Percentiles rank a stretch among this genome's conserved stretches.
Evolutionary conservation across 2,329 filamentous ascomycete species (phyloP).

Genomic region (Sporothrix euskadiensis): DNA sequence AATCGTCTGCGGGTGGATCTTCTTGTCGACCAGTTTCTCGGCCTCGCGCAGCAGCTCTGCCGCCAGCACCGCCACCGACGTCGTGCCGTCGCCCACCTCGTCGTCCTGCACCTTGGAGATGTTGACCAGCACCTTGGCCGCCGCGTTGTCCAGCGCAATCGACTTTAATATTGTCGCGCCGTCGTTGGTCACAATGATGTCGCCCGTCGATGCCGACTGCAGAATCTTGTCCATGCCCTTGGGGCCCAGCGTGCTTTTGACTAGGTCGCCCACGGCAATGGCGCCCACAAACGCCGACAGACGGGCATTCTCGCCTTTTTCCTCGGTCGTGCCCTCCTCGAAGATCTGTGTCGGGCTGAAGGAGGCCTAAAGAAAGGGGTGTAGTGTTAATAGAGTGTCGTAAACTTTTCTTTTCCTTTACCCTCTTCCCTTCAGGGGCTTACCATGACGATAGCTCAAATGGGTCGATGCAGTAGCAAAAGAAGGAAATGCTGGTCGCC

Average conservation of each 20-base stretch:
- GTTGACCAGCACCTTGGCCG: slow-evolving; percentile 97
- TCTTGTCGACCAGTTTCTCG: slow-evolving; percentile 95
- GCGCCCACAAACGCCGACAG: slow-evolving; percentile 97
- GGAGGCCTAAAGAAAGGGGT: slow-evolving; percentile 45
- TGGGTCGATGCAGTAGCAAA: not conserved
- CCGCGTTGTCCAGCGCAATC: slow-evolving; percentile 96
- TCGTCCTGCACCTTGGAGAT: slow-evolving; percentile 99
- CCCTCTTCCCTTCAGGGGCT: not conserved
- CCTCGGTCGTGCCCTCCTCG: slow-evolving; percentile 92
- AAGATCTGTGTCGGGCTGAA: slow-evolving; percentile 97
- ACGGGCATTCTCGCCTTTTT: slow-evolving; percentile 99
- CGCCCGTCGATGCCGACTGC: slow-evolving; percentile 93
- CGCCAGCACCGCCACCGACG: slow-evolving; percentile 93
- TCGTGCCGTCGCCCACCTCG: slow-evolving; percentile 96
- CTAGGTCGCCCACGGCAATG: slow-evolving; percentile 94
- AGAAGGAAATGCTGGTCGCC: not conserved
- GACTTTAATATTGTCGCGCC: slow-evolving; percentile 97
- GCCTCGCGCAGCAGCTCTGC: slow-evolving; percentile 94
- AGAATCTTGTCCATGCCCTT: slow-evolving; percentile 99
- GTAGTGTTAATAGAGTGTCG: not conserved
- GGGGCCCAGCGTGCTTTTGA: slow-evolving; percentile 94
- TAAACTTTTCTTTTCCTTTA: not conserved
- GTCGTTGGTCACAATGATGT: slow-evolving; percentile 99
- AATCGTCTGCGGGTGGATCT: slow-evolving; percentile 99
- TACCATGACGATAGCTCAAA: slow-evolving; percentile 15